Conservation (phyloP, 2,329 filamentous ascomycete species). For the Dactylella cylindrospora region DNA sequence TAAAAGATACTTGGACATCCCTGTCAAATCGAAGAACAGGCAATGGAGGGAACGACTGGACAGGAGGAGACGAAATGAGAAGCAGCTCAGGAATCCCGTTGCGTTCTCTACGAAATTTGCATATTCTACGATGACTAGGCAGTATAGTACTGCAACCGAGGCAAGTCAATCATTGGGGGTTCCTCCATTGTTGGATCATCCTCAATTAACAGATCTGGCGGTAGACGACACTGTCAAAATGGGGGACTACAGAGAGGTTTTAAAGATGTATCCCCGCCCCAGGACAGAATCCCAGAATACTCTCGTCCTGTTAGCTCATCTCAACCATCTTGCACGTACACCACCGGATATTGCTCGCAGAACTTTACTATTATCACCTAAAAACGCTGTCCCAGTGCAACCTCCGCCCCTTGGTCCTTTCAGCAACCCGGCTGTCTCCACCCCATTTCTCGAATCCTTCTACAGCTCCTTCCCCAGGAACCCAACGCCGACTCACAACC, state of each 20-base stretch:
- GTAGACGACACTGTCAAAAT: conserved; percentile 15
- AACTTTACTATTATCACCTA: conserved; percentile 24
- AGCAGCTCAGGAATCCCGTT: conserved; percentile 6
- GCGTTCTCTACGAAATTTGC: conserved; percentile 29
- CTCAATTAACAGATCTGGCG: background rate
- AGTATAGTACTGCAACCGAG: conserved; percentile 20
- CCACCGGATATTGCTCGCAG: conserved; percentile 8
- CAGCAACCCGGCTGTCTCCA: conserved; percentile 53
- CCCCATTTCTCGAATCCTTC: conserved; percentile 54
- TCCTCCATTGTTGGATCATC: background rate
- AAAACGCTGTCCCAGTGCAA: conserved; percentile 46
- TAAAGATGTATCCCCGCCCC: conserved; percentile 33
- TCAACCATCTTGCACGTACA: conserved; percentile 44
- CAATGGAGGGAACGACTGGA: conserved; percentile 16
- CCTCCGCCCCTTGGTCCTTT: no score
- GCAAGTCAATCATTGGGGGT: background rate
- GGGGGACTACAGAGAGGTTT: conserved; percentile 26
- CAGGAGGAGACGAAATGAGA: no score
- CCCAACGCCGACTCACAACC: conserved; percentile 32
- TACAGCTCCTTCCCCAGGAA: conserved; percentile 47
- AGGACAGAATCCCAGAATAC: conserved; percentile 39
- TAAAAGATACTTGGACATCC: conserved; percentile 36
- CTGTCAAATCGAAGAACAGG: conserved; percentile 18
- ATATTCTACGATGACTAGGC: conserved; percentile 18
- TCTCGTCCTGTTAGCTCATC: conserved; percentile 40